Conservation (phyloP, 2,329 filamentous ascomycete species). For the Cordyceps farinosa region DNA sequence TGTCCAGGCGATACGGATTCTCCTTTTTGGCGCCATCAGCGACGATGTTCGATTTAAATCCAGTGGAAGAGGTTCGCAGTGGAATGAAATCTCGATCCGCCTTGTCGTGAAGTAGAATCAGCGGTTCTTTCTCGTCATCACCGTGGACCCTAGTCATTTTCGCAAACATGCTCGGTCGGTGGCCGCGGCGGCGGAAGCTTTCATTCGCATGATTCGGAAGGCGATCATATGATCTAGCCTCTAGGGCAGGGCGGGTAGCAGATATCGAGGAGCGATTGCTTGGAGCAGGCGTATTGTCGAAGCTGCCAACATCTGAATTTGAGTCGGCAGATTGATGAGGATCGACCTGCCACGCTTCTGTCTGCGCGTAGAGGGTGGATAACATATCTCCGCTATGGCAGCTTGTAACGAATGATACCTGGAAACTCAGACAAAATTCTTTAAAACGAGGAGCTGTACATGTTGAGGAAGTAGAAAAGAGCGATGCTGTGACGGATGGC, state of each 20-base stretch:
- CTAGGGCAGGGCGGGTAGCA: slow-evolving; percentile 14
- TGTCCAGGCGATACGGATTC: background rate
- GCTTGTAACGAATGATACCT: background rate
- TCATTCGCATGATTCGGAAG: background rate
- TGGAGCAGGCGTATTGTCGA: slow-evolving; percentile 33
- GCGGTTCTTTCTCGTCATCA: background rate
- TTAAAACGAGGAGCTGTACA: background rate
- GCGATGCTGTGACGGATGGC: background rate
- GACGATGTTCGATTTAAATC: background rate
- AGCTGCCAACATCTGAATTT: slow-evolving; percentile 24
- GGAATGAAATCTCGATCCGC: background rate
- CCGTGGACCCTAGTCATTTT: background rate
- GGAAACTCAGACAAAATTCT: background rate
- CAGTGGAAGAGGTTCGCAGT: background rate
- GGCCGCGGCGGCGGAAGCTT: background rate
- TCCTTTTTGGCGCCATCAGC: background rate
- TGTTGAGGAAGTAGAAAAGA: background rate
- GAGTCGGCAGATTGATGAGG: background rate
- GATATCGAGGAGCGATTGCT: slow-evolving; percentile 30
- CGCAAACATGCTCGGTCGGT: background rate
- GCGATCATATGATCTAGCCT: background rate
- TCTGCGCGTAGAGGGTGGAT: slow-evolving; percentile 12
- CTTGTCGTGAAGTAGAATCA: background rate
- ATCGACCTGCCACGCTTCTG: slow-evolving; percentile 9
- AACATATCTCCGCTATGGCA: slow-evolving; percentile 1